Evolutionary conservation across 192 early-diverging fungal species (phyloP).

Genomic region (Coemansia sp.): DNA sequence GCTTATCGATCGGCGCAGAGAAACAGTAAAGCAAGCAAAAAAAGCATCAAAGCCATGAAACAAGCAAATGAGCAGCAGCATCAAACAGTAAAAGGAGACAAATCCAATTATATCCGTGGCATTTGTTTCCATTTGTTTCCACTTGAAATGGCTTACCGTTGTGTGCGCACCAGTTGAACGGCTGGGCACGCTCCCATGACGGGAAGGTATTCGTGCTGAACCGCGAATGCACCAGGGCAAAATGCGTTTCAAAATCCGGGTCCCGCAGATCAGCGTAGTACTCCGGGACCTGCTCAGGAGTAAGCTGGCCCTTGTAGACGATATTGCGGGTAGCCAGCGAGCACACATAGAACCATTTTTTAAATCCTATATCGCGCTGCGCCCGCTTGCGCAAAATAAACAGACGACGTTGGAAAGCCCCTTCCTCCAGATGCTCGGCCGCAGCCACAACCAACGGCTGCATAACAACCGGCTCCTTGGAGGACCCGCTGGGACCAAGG

Average conservation of each 20-base stretch:
- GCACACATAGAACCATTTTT: conserved; percentile 97
- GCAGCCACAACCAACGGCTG: conserved; percentile 86
- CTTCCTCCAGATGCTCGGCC: conserved; percentile 31
- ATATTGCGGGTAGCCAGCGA: conserved; percentile 91
- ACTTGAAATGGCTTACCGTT: conserved; percentile 66
- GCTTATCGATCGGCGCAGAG: too few relatives aligned
- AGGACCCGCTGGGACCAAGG: conserved; percentile 82
- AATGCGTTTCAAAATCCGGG: conserved; percentile 78
- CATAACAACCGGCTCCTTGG: conserved; percentile 86
- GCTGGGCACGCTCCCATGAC: conserved; percentile 98
- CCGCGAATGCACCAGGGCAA: conserved; percentile 96
- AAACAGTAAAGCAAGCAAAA: too few relatives aligned
- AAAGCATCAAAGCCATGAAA: too few relatives aligned
- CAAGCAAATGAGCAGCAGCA: too few relatives aligned
- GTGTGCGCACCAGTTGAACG: conserved; percentile 97
- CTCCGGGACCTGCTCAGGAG: conserved; percentile 89
- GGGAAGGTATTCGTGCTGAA: conserved; percentile 99
- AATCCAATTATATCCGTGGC: too few relatives aligned
- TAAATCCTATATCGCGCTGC: conserved; percentile 77
- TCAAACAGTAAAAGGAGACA: too few relatives aligned
- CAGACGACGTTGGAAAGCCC: conserved; percentile 77
- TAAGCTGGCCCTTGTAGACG: conserved; percentile 95
- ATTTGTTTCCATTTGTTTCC: too few relatives aligned
- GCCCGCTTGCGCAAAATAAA: conserved; percentile 89
- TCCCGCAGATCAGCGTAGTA: conserved; percentile 91